Conservation (phyloP, 345 rosid species). For the Psidium friedrichsthalianum region DNA sequence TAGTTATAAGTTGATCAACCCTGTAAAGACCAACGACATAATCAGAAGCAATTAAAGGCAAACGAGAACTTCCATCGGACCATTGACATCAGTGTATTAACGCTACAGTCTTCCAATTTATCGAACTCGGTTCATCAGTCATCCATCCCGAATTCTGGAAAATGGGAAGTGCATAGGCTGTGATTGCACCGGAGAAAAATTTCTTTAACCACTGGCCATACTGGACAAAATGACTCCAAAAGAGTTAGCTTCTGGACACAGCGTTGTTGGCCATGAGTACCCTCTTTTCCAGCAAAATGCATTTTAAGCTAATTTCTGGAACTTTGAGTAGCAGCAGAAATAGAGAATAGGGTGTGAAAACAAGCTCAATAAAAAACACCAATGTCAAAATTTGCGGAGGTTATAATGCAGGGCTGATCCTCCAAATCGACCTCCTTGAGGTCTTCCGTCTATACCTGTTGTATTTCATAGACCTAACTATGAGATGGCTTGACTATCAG, state of each 20-base stretch:
- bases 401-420: background rate
- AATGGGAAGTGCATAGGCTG: background rate
- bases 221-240: background rate
- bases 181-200: background rate
- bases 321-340: background rate
- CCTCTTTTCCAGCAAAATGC: background rate
- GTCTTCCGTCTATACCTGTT: background rate
- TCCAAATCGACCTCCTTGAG: background rate
- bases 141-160: background rate
- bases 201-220: background rate
- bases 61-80: background rate
- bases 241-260: background rate
- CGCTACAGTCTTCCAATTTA: background rate
- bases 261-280: background rate
- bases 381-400: background rate
- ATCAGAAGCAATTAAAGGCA: background rate
- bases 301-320: background rate
- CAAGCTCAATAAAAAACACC: background rate
- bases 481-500: constrained; percentile 26
- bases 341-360: background rate
- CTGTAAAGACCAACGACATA: background rate
- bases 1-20: background rate
- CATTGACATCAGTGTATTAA: background rate
- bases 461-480: background rate
- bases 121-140: background rate